Evolutionary conservation across 352 stramenopile species (phyloP).

Genomic region (Pelagophyceae sp.): DNA sequence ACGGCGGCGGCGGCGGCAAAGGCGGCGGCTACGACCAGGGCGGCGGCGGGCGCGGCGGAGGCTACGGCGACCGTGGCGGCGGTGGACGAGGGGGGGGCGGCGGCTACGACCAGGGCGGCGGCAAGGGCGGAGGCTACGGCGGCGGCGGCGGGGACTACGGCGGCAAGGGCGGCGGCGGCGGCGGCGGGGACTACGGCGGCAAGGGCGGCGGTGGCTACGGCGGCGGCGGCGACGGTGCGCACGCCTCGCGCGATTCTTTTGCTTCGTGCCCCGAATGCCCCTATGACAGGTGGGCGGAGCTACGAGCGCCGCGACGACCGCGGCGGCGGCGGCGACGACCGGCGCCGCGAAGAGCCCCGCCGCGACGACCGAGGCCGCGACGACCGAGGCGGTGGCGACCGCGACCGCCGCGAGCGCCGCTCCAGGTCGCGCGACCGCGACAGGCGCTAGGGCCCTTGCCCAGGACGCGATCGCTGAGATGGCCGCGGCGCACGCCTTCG

Average conservation of each 20-base stretch:
- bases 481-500: too few species aligned
- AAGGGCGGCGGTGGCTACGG: not conserved
- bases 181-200: not conserved
- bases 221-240: not conserved
- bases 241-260: too few species aligned
- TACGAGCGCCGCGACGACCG: not conserved
- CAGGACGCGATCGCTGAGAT: too few species aligned
- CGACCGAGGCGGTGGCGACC: not conserved
- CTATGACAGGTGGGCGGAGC: too few species aligned
- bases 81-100: too few species aligned
- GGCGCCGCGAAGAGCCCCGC: not conserved
- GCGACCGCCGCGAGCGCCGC: constrained; percentile 4
- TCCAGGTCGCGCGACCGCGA: not conserved
- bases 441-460: not conserved
- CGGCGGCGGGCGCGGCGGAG: not conserved
- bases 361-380: not conserved
- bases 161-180: not conserved
- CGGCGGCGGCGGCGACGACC: not conserved
- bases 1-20: not conserved
- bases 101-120: constrained; percentile 2
- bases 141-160: not conserved
- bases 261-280: too few species aligned
- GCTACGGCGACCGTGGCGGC: not conserved
- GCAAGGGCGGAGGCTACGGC: not conserved
- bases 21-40: not conserved